Evolutionary conservation across 1,284 basidiomycete species (phyloP).

Genomic region (Vanrija sp.): DNA sequence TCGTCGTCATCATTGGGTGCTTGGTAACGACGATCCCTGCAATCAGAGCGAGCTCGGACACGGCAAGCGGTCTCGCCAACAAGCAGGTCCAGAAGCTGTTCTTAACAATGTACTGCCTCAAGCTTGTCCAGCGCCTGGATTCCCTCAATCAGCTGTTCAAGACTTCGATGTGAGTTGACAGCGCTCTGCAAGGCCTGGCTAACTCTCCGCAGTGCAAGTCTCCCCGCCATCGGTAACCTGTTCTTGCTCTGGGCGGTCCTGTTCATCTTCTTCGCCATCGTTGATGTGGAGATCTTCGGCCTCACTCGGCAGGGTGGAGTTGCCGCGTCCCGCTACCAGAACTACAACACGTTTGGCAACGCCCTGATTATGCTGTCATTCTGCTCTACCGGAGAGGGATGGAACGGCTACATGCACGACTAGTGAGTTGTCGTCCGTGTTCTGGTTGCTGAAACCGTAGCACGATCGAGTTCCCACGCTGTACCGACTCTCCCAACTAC

Average conservation of each 20-base stretch:
- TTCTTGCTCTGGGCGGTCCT: constrained; percentile 85
- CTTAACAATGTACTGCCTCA: constrained; percentile 87
- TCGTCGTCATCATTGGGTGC: constrained; percentile 75
- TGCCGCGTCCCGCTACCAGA: constrained; percentile 66
- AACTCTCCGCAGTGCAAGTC: constrained; percentile 60
- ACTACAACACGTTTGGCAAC: constrained; percentile 76
- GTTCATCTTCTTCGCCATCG: constrained; percentile 88
- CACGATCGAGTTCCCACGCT: constrained; percentile 71
- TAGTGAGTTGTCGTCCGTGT: constrained; percentile 58
- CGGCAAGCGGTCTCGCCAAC: constrained; percentile 31
- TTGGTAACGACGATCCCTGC: constrained; percentile 79
- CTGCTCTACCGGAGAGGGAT: constrained; percentile 50
- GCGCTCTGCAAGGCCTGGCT: neutral
- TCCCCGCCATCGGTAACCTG: constrained; percentile 81
- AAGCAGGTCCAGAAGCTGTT: constrained; percentile 88
- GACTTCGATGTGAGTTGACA: constrained; percentile 73
- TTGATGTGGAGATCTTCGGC: constrained; percentile 88
- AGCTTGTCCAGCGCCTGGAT: constrained; percentile 85
- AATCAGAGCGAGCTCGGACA: constrained; percentile 51
- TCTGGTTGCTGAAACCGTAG: constrained; percentile 47
- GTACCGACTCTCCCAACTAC: constrained; percentile 61
- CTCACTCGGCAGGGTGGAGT: constrained; percentile 77
- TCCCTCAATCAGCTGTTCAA: constrained; percentile 95
- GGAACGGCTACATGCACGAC: constrained; percentile 89
- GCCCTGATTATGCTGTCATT: constrained; percentile 75